Base-by-base conservation (phyloP, 148 eudicot species). In the Limonium bicolor region DNA sequence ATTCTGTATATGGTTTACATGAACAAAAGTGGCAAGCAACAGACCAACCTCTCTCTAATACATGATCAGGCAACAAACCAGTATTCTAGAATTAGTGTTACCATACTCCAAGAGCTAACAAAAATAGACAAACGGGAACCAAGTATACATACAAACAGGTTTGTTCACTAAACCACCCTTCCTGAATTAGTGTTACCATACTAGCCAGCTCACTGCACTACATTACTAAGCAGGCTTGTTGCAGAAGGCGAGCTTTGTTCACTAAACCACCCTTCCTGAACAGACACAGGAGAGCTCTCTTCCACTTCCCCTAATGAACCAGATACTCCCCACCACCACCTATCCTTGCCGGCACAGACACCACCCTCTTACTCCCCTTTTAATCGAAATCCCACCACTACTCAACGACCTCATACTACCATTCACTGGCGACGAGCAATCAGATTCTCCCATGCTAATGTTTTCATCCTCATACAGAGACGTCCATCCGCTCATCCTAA, bases 161-260 rank as follows among this genome's bases (percentile, higher is more conserved):
- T n/a, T n/a, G n/a, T n/a, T n/a, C n/a, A n/a, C n/a, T n/a, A n/a
- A n/a, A 33, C 9, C 15, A 25, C 6, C 51, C 51, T n/a, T n/a
- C n/a, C n/a, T n/a, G n/a, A n/a, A n/a, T n/a, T n/a, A n/a, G n/a
- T n/a, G n/a, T n/a, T n/a, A n/a, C n/a, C n/a, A n/a, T n/a, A n/a
- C n/a, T n/a, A n/a, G n/a, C n/a, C n/a, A n/a, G n/a, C n/a, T 68
- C 63, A 78, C 54, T 47, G 65, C 54, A 54, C 72, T 22, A 67
- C 67, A 40, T 78, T 72, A 51, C 76, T 63, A 61, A 92, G 52
- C 69, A 92, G 73, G 50, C 94, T 85, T 51, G 65, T 86, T 32
- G 94, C 57, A 18, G 97, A 77, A 55, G 99, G 99, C 0, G 95
- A 85, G 62, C 99, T 92, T 35, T 76, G 68, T 55, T 70, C 95